Evolutionary conservation across 73 alveolate genomes (phyloP).

Genomic region (Stentor coeruleus): DNA sequence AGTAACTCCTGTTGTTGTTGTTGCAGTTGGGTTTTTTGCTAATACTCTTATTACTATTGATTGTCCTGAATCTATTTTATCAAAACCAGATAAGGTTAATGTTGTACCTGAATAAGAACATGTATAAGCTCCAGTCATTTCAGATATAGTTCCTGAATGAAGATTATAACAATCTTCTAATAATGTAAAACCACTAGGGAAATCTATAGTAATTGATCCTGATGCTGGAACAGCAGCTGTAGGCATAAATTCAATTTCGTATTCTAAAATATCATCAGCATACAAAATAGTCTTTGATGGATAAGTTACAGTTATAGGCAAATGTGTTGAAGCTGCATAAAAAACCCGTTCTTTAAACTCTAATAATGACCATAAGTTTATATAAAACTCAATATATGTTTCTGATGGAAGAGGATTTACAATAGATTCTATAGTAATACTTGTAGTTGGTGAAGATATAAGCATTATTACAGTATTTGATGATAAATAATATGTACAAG

Average conservation of each 20-base stretch:
- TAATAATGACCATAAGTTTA: not conserved
- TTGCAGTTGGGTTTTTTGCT: slow-evolving; percentile 2
- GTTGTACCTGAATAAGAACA: not conserved
- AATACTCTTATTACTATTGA: not conserved
- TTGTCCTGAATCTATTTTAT: not conserved
- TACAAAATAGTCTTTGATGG: not conserved
- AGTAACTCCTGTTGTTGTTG: not conserved
- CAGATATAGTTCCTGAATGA: not conserved
- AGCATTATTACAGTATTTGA: not conserved
- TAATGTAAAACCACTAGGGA: not conserved
- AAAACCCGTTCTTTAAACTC: not conserved
- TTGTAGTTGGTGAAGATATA: not conserved
- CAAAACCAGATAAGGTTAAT: not conserved
- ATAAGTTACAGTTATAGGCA: not conserved
- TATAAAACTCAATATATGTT: not conserved
- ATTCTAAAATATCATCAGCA: not conserved
- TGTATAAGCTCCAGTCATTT: not conserved
- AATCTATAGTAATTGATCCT: not conserved
- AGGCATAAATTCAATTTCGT: not conserved
- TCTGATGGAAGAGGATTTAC: not conserved
- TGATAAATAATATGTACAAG: not conserved
- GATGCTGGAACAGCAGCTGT: slow-evolving; percentile 2
- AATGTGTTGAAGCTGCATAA: not conserved
- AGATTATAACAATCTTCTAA: not conserved
- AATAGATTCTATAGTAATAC: not conserved